Conservation (phyloP, 2,329 filamentous ascomycete genomes). For the Arthrobotrys sinensis region DNA sequence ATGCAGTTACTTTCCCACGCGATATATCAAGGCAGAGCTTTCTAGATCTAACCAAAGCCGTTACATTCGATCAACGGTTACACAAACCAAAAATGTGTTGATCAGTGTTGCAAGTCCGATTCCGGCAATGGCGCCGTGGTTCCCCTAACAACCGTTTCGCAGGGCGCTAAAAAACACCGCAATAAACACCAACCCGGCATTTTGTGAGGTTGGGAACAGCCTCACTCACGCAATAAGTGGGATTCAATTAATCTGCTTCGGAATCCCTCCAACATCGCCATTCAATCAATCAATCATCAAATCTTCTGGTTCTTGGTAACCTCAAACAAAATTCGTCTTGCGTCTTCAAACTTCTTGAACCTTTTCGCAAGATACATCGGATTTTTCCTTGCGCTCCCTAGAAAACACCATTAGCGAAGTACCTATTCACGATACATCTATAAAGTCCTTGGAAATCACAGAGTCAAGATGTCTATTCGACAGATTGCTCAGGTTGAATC, state of each 20-base stretch:
- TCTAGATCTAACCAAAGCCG: no score
- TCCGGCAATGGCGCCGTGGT: not conserved
- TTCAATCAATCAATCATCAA: not conserved
- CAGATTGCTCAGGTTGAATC: constrained; percentile 63
- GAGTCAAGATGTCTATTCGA: constrained; percentile 63
- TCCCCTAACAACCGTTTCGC: constrained; percentile 5
- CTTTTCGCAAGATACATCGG: no score
- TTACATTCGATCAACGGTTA: constrained; percentile 6
- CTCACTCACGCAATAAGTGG: not conserved
- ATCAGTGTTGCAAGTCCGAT: constrained; percentile 5
- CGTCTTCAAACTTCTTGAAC: no score
- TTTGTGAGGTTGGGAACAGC: constrained; percentile 3
- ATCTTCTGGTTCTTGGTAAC: no score
- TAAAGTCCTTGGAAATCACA: no score
- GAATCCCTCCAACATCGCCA: not conserved
- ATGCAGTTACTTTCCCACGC: no score
- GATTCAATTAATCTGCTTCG: no score
- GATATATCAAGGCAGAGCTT: no score
- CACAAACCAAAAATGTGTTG: constrained; percentile 11
- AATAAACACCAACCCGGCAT: not conserved
- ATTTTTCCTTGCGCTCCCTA: not conserved
- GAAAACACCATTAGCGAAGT: no score
- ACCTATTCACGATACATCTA: not conserved
- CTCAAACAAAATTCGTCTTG: no score
- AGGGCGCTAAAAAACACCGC: constrained; percentile 17